Conservation (phyloP, 2,329 filamentous ascomycete species). For the Alternaria metachromatica region DNA sequence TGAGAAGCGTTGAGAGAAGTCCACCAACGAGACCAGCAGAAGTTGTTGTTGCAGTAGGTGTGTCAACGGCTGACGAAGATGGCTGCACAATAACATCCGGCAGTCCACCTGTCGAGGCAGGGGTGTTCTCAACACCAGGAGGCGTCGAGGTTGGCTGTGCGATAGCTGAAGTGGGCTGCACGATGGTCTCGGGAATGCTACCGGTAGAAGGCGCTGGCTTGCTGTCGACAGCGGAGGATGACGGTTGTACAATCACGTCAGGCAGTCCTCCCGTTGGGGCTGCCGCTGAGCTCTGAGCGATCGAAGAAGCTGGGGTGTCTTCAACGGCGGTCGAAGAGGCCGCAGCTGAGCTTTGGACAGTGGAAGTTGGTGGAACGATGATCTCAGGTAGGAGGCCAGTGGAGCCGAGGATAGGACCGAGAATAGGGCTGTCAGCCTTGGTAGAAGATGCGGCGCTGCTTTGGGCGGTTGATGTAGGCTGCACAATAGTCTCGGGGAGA, state of each 20-base stretch:
- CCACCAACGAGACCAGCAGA: slow-evolving; percentile 8
- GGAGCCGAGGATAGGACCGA: slow-evolving; percentile 3
- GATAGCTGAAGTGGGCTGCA: slow-evolving; percentile 11
- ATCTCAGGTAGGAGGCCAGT: slow-evolving; percentile 13
- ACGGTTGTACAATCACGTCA: slow-evolving; percentile 10
- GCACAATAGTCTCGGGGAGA: slow-evolving; percentile 8
- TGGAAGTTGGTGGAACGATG: slow-evolving; percentile 10
- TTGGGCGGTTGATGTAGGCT: slow-evolving; percentile 5
- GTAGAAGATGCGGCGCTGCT: neutral
- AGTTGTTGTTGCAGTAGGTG: slow-evolving; percentile 2
- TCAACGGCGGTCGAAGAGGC: neutral
- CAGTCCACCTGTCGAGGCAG: slow-evolving; percentile 5
- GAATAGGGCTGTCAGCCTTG: neutral
- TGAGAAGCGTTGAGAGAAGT: slow-evolving; percentile 18
- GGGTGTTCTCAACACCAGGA: neutral
- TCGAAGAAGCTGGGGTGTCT: neutral
- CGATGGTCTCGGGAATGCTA: slow-evolving; percentile 26
- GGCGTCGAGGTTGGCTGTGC: neutral
- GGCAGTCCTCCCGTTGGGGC: slow-evolving; percentile 5
- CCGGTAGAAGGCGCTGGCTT: slow-evolving; percentile 28
- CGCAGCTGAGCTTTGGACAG: neutral
- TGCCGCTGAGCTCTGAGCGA: neutral
- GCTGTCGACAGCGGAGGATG: neutral
- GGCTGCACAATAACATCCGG: slow-evolving; percentile 10
- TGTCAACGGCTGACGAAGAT: slow-evolving; percentile 4